Evolutionary conservation across 1,284 basidiomycete genomes (phyloP), one percentile per base, ranked within the genome.

Genomic region (Somion occarium): DNA sequence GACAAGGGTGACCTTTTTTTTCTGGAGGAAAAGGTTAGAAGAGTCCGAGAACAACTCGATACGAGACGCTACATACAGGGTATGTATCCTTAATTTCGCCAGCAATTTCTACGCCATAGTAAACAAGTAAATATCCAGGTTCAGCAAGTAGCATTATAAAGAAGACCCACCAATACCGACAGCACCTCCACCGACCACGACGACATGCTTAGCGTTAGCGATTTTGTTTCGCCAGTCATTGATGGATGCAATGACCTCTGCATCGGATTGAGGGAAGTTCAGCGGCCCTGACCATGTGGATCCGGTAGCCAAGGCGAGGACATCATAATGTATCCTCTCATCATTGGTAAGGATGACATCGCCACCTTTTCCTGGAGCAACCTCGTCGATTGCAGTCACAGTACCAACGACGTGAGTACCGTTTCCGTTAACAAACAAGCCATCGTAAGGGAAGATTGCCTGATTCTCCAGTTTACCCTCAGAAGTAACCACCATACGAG

Each of bases 1-100:
- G 1, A 89, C 75, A 44, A 89, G 74, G 3, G 84, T 87, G 7
- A 88, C 74, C 52, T 75, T 73, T 64, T 80, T 85, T 19, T 70
- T 62, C 78, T 85, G 60, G 13, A 43, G 49, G 26, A 45, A 27
- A 27, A n/a, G n/a, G 27, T 38, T 19, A 15, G 19, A 22, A 7
- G 30, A 34, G 30, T 34, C 30, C 7, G 7, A 34, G 7, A 15
- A 34, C 30, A 7, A 34, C 7, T 15, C n/a, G n/a, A 15, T 34
- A 7, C 15, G 7, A 15, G 30, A 34, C 15, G 30, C 7, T 34
- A 15, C 23, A 19, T 24, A 49, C 79, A 1, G 80, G 75, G 56
- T 70, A 76, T 11, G 69, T 64, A 46, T 83, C 75, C 51, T 74
- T 75, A 47, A 86, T 70, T 63, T 84, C 82, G 12, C 80, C 80